These are phyloP conservation scores for Pyronema omphalodes DNA, from an alignment of 495 filamentous ascomycete species.

Conservation along the genomic window DNA sequence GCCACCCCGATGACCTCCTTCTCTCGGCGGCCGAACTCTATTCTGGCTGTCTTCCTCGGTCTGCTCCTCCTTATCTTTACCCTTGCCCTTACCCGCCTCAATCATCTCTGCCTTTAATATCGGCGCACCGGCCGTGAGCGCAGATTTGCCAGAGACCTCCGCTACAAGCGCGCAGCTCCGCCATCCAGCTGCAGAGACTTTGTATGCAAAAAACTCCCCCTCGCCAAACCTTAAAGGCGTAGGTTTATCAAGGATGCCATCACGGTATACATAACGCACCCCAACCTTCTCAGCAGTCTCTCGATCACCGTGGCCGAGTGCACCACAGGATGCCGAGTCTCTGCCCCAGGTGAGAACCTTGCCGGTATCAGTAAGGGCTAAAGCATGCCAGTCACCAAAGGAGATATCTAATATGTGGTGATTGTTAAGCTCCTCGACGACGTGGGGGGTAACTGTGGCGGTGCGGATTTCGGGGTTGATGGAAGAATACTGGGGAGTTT, in stretches of 20 bases:
- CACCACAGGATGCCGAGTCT: slow-evolving; percentile 16
- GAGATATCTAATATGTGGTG: slow-evolving; percentile 15
- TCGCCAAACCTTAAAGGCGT: slow-evolving; percentile 12
- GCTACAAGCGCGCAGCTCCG: slow-evolving; percentile 19
- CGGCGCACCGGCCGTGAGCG: neutral
- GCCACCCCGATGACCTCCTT: neutral
- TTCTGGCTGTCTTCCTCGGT: too few relatives aligned
- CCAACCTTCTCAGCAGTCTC: neutral
- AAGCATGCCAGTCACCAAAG: slow-evolving; percentile 22
- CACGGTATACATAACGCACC: neutral
- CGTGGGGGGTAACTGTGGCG: slow-evolving; percentile 5
- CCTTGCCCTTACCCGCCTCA: neutral
- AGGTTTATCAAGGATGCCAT: slow-evolving; percentile 3
- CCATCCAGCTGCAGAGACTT: slow-evolving; percentile 19
- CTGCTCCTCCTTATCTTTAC: neutral
- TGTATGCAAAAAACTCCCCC: neutral
- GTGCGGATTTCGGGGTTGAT: neutral
- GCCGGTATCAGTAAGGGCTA: slow-evolving; percentile 17
- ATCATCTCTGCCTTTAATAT: neutral
- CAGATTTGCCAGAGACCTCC: neutral
- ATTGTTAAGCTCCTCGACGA: slow-evolving; percentile 7
- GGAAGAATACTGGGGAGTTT: neutral
- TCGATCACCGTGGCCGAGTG: slow-evolving; percentile 13
- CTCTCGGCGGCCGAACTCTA: neutral
- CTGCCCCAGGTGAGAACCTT: slow-evolving; percentile 20